Evolutionary conservation across 106 monocot genomes (phyloP).

Genomic region (Chionographis japonica): DNA sequence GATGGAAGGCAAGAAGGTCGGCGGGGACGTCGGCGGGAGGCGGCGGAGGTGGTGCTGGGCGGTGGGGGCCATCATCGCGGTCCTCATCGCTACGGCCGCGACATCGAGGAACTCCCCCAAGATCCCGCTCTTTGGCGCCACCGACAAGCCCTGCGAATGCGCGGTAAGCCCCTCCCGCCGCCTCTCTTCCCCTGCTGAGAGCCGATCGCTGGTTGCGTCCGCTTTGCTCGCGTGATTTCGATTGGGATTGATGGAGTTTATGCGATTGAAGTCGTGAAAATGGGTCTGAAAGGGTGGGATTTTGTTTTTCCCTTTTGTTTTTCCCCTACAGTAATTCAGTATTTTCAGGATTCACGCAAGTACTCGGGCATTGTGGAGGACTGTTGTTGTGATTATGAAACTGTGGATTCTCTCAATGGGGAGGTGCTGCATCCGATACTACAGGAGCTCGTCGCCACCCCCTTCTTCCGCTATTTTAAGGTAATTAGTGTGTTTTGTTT

Average conservation of each 20-base stretch:
- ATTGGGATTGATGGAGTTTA: neutral
- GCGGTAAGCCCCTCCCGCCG: slow-evolving; percentile 12
- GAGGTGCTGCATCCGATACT: slow-evolving; percentile 77
- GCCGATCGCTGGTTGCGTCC: neutral
- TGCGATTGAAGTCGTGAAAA: neutral
- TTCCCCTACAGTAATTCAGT: neutral
- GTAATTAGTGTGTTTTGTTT: slow-evolving; percentile 20
- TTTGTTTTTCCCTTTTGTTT: neutral
- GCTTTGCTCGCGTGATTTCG: too few species aligned
- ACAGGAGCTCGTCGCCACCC: slow-evolving; percentile 74
- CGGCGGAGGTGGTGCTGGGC: slow-evolving; percentile 24
- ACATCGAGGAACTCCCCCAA: slow-evolving; percentile 21
- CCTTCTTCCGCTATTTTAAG: slow-evolving; percentile 91
- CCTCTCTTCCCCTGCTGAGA: neutral
- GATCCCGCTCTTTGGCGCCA: slow-evolving; percentile 7
- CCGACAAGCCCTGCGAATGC: slow-evolving; percentile 36
- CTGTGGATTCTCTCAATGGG: slow-evolving; percentile 76
- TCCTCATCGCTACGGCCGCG: slow-evolving; percentile 40
- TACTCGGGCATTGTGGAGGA: slow-evolving; percentile 93
- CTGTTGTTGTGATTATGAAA: slow-evolving; percentile 91
- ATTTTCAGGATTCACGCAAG: slow-evolving; percentile 36
- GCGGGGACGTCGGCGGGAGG: neutral
- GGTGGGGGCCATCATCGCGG: slow-evolving; percentile 17
- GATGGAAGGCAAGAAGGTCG: slow-evolving; percentile 1
- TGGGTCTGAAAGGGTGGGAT: slow-evolving; percentile 1